Evolutionary conservation across 2,329 filamentous ascomycete genomes (phyloP), one percentile per base, ranked within the genome.

Genomic region (Paracorniculantispora psalliotae): DNA sequence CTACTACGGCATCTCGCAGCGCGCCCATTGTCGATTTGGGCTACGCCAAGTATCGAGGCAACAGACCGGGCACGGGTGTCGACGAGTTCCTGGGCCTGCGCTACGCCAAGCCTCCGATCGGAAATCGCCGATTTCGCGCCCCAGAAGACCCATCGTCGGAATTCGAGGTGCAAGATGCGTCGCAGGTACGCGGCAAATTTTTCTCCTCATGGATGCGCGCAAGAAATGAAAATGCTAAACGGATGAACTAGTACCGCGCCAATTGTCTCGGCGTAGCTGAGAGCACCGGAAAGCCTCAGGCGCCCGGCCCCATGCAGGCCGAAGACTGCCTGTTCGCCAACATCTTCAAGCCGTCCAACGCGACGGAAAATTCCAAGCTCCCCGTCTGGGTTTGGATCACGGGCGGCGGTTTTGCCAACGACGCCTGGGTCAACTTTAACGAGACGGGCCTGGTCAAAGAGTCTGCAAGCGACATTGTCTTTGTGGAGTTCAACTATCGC

Each of bases 401-500:
- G 60, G 78, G 78, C 8, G 78, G 79, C 0, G 79, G 66, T 33
- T 82, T 81, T 60, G 71, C 71, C 0, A 61, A 63, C 12, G 77
- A 80, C 57, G 69, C 75, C n/a, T 83, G 82, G 60, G 71, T 73
- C 12, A 79, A 81, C 66, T 80, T 76, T 68, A 80, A 82, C 66
- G 81, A 79, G 33, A 74, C 75, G 0, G 70, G 73, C 25, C 72
- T 81, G 3, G 73, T 83, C 23, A 66, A 73, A 30, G 67, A 67
- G 61, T 81, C 80, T 0, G 73, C 68, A 12, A 64, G 72, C 25
- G 75, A 73, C 61, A 73, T 86, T 50, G 71, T 86, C 17, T 77
- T 82, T 57, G 82, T 86, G 49, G 81, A 81, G 64, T 84, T 86
- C 68, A 84, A 85, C 69, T 87, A 86, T 66, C 79, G 86, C 5